Evolutionary conservation across 805 yeast genomes (phyloP), one percentile per base, ranked within the genome.

Genomic region (Cyberlindnera maritima): DNA sequence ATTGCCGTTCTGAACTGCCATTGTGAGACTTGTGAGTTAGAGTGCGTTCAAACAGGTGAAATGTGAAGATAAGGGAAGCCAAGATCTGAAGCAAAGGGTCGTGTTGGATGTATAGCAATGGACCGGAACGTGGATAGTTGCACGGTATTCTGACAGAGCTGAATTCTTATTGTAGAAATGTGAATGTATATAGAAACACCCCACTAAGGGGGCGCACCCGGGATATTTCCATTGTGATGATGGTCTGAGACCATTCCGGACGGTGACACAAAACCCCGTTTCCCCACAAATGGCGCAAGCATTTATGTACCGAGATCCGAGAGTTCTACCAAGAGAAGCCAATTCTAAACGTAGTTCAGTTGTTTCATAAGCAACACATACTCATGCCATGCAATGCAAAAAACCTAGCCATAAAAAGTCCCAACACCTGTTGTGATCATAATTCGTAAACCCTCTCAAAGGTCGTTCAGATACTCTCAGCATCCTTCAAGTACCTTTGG

Each of bases 401-500:
- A 34, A 18, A 3, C n/a, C 25, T 25, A 34, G n/a, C 18, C 6
- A 36, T 21, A 21, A 36, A 36, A 17, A 37, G 15, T 18, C 25
- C 25, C 25, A 21, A 21, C 9, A 20, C 15, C 23, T 18, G 9
- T 35, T 15, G 41, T 18, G 18, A 10, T 26, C 41, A 38, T 36
- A 21, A 36, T 21, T 36, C 39, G 18, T 36, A 6, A 34, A 34
- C 5, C 4, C n/a, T 6, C 18, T 13, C 25, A 35, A 10, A 5
- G 9, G 7, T 18, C 25, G 29, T 23, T 4, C 8, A 6, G 8
- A 21, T 21, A 21, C 25, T 9, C 4, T 48, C 44, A 49, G 19
- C 33, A 17, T 3, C 51, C 51, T 10, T 51, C 52, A 26, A 51
- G 37, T 2, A 29, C 29, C 37, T 59, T 58, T 29, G 36, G 52